Conservation (phyloP, 139 green algal species). For the Auxenochlorella pyrenoidosa region DNA sequence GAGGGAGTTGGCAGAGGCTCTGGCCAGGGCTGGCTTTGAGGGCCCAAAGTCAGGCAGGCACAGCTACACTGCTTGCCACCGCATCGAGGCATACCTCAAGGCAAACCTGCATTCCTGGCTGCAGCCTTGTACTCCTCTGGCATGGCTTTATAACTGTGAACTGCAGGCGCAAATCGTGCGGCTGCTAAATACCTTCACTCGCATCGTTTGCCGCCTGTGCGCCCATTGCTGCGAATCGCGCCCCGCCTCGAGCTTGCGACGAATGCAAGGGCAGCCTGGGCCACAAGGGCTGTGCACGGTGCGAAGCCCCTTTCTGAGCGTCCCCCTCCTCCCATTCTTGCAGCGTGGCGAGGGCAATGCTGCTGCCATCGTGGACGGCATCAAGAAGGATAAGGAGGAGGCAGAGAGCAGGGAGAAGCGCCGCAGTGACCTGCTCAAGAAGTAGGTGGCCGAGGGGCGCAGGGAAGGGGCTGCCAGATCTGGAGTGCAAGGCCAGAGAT, state of each 20-base stretch:
- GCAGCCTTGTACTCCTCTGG: not conserved
- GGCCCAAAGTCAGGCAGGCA: not conserved
- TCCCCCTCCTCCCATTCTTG: not conserved
- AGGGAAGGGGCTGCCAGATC: not conserved
- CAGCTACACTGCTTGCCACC: not conserved
- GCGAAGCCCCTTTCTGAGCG: not conserved
- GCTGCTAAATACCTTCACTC: not conserved
- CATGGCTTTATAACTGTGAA: not conserved
- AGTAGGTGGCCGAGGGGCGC: not conserved
- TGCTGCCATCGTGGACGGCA: not conserved
- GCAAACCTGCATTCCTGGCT: not conserved
- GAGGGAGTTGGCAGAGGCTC: not conserved
- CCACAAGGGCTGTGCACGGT: no score
- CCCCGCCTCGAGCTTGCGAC: not conserved
- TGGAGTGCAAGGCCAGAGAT: no score
- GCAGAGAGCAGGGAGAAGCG: not conserved
- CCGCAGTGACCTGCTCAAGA: not conserved
- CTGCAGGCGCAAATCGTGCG: not conserved
- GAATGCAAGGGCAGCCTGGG: no score
- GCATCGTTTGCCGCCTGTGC: not conserved
- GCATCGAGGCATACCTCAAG: not conserved
- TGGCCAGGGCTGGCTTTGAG: not conserved
- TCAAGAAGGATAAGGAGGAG: not conserved
- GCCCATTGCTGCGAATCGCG: not conserved
- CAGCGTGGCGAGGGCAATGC: not conserved